These are phyloP conservation scores for Nakazawaea wyomingensis DNA, from an alignment of 805 yeast species.

Conservation along the genomic window DNA sequence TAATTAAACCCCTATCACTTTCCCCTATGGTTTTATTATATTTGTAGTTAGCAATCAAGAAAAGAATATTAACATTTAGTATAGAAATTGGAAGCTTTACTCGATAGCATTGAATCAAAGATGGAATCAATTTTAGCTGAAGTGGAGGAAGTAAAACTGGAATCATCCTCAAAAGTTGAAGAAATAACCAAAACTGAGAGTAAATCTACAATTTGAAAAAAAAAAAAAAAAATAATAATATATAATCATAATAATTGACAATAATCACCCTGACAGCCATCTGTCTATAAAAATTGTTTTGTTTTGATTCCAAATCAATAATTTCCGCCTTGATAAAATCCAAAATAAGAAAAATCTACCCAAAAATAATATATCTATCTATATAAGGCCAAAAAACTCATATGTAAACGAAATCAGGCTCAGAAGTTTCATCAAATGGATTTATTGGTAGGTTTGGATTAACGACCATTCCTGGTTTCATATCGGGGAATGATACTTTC, in stretches of 20 bases:
- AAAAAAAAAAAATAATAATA: too few species aligned
- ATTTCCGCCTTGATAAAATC: too few species aligned
- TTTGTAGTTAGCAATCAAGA: too few species aligned
- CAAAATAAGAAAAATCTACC: too few species aligned
- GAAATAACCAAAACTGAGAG: not conserved
- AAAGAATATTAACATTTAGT: too few species aligned
- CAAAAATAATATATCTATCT: not conserved
- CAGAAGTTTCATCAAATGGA: constrained; percentile 57
- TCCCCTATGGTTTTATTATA: too few species aligned
- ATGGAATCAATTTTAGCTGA: constrained; percentile 53
- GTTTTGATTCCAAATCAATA: too few species aligned
- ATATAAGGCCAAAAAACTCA: not conserved
- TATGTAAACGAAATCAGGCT: constrained; percentile 44
- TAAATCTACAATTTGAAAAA: too few species aligned
- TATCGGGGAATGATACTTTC: constrained; percentile 51
- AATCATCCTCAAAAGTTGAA: not conserved
- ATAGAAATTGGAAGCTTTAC: constrained; percentile 51
- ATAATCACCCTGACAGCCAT: too few species aligned
- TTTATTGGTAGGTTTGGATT: constrained; percentile 70
- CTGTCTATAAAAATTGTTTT: too few species aligned
- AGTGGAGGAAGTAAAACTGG: constrained; percentile 24
- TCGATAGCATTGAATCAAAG: constrained; percentile 60
- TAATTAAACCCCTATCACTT: too few species aligned
- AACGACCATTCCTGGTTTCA: constrained; percentile 43
- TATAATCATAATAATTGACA: too few species aligned